A percentile compares a stretch with the other conserved stretches of the same genome.
These are phyloP conservation scores for Vinca minor DNA, from an alignment of 257 asterid genomes.

Conservation along the genomic window DNA sequence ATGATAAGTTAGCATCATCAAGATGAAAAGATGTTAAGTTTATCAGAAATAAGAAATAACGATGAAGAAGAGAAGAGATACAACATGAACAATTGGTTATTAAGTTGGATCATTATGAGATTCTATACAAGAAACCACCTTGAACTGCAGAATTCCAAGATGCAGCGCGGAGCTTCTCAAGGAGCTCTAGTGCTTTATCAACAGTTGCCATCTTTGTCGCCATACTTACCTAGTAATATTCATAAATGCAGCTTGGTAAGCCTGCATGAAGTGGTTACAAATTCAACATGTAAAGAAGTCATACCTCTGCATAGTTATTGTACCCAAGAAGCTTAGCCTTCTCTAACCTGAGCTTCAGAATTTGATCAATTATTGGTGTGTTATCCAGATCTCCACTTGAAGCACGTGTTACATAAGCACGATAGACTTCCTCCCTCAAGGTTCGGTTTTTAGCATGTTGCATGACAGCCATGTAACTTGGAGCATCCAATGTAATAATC, in stretches of 20 bases:
- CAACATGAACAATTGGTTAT: neutral
- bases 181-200: conserved; percentile 80
- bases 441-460: conserved; percentile 83
- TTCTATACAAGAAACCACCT: conserved; percentile 18
- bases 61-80: neutral
- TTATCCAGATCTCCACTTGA: conserved; percentile 89
- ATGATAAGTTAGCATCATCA: conserved; percentile 5
- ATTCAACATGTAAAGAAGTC: neutral
- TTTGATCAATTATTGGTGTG: conserved; percentile 67
- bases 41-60: neutral
- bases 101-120: neutral
- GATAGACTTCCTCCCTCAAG: conserved; percentile 94
- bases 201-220: conserved; percentile 94
- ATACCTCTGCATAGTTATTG: conserved; percentile 89
- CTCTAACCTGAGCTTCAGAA: conserved; percentile 79
- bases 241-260: neutral
- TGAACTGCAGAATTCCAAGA: conserved; percentile 91
- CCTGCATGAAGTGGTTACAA: too few species aligned
- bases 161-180: conserved; percentile 77
- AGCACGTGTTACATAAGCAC: conserved; percentile 82
- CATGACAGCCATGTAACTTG: conserved; percentile 78
- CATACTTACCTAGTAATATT: conserved; percentile 76
- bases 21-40: neutral
- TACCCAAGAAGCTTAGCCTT: conserved; percentile 96
- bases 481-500: conserved; percentile 89